Evolutionary conservation across 306 rosid genomes (phyloP).

Genomic region (Cicer cuneatum): DNA sequence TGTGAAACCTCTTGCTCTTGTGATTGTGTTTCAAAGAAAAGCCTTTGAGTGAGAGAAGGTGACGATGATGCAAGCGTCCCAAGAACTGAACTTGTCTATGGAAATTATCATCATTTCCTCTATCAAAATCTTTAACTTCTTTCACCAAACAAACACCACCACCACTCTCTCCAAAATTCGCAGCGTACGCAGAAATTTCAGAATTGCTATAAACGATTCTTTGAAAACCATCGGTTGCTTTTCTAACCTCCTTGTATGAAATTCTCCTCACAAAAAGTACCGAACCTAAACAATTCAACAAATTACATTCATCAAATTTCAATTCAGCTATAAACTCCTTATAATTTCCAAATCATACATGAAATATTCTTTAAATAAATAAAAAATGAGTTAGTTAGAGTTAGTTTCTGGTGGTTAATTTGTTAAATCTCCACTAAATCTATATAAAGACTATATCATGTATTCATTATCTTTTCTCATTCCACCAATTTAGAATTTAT

Average conservation of each 20-base stretch:
- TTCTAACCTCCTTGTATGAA: conserved; percentile 72
- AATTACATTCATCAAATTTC: not conserved
- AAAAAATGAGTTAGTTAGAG: too few species aligned
- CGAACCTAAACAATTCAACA: conserved; percentile 58
- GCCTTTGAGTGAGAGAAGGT: conserved; percentile 82
- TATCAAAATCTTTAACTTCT: conserved; percentile 62
- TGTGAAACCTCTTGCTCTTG: conserved; percentile 77
- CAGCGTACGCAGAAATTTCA: conserved; percentile 68
- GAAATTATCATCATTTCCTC: conserved; percentile 59
- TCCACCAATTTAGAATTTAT: too few species aligned
- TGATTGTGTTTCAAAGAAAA: conserved; percentile 63
- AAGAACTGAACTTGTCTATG: conserved; percentile 73
- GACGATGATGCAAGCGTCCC: conserved; percentile 92
- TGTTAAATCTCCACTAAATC: too few species aligned
- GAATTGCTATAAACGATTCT: conserved; percentile 66
- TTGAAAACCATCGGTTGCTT: conserved; percentile 78
- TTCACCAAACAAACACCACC: conserved; percentile 70
- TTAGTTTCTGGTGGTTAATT: too few species aligned
- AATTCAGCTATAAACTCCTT: not conserved
- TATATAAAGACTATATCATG: too few species aligned
- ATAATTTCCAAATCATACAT: not conserved
- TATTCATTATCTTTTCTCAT: too few species aligned
- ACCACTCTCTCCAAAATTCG: conserved; percentile 67
- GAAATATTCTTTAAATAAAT: not conserved
- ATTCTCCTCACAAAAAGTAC: conserved; percentile 62